Base-by-base conservation (phyloP, 1,284 basidiomycete species). In the Melampsora larici-populina region DNA sequence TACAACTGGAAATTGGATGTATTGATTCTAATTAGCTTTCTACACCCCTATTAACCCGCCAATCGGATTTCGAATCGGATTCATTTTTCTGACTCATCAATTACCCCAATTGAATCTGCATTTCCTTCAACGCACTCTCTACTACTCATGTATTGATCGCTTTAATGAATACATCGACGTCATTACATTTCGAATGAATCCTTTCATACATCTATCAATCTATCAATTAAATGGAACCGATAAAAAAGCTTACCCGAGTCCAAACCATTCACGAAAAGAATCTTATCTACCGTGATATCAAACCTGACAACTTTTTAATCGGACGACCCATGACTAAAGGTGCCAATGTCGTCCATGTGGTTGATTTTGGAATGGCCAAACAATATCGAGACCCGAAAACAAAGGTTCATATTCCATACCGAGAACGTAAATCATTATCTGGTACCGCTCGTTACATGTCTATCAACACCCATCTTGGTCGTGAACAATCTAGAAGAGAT, bases 351-450 rank as follows among this genome's bases (percentile, higher is more conserved):
- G 90, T 98, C 81, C 92, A 95, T 83, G 88, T 88, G 36, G 92
- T 96, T 81, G 94, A 97, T 85, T 97, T 97, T 84, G 94, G 94
- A 78, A 96, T 97, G 94, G 94, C 94, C 55, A 97, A 97, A 86
- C 94, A 96, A 85, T 97, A 97, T 84, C 90, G 94, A 66, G 94
- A 97, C 84, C 93, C 94, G 31, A 97, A 95, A 87, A 94, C 93
- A 78, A 95, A 95, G 85, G 92, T 94, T 84, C 94, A 97, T 86
- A 97, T 97, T 79, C 94, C 94, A 36, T 97, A 97, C 85, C 89
- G 94, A 79, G 94, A 97, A 86, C 88, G 94, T 82, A 97, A 97
- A 88, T 92, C 90, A 84, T 85, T 97, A 80, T 92, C 90, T 79
- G 88, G 87, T 43, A 97, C 94, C 2, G 94, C 94, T 48, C 89